Percentiles rank a stretch among this genome's conserved stretches.
These are phyloP conservation scores for Hyaloscypha finlandica DNA, from an alignment of 495 filamentous ascomycete genomes.

Conservation along the genomic window DNA sequence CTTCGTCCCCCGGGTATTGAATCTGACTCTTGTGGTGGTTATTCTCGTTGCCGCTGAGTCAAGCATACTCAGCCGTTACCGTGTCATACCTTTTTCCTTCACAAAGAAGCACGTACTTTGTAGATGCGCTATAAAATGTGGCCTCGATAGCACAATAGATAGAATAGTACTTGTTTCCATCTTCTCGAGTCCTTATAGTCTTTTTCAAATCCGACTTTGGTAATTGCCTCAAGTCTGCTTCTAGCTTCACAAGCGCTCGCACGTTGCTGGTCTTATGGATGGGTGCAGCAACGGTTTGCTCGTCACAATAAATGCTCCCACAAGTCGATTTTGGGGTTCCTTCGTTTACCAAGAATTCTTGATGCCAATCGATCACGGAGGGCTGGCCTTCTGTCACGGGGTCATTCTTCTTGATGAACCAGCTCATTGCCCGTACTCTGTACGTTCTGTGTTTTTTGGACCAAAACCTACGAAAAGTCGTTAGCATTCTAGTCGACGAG, in stretches of 20 bases:
- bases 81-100: not conserved
- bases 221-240: not conserved
- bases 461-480: not conserved
- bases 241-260: not conserved
- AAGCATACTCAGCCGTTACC: constrained; percentile 1
- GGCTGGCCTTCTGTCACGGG: not conserved
- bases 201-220: not conserved
- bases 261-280: not conserved
- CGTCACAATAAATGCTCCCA: not conserved
- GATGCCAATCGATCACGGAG: not conserved
- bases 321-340: not conserved
- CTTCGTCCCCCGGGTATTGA: no score
- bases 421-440: not conserved
- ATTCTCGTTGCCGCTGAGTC: no score
- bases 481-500: no score
- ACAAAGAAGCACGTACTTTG: constrained; percentile 1
- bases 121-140: not conserved
- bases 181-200: not conserved
- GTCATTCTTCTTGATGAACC: constrained; percentile 2
- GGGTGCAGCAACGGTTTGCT: not conserved
- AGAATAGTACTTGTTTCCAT: not conserved
- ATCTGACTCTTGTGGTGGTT: no score
- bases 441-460: not conserved
- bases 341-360: not conserved
- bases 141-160: not conserved